phyloP scores from a whole-genome alignment of 1,284 basidiomycete species.

The Jaminaea rosea region DNA sequence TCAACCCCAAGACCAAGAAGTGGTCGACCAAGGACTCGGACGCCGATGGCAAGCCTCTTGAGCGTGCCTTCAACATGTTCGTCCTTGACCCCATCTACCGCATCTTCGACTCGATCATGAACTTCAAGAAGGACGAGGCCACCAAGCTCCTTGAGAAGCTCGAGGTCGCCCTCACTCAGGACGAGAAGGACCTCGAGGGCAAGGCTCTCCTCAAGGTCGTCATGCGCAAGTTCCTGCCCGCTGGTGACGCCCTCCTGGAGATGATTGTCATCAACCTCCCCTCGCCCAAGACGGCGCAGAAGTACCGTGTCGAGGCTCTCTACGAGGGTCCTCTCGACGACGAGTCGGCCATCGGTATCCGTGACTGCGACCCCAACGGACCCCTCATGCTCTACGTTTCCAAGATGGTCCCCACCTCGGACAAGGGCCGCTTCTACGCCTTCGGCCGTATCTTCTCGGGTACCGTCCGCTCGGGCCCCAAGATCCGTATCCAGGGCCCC shows the following conservation, averaged over 20 bases:
- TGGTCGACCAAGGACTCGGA: constrained; percentile 76
- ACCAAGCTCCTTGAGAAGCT: constrained; percentile 87
- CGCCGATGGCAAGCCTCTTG: constrained; percentile 77
- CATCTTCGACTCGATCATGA: constrained; percentile 98
- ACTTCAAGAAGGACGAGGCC: constrained; percentile 95
- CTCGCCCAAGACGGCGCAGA: constrained; percentile 91
- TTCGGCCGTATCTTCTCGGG: constrained; percentile 99
- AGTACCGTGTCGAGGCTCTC: constrained; percentile 97
- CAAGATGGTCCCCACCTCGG: constrained; percentile 99
- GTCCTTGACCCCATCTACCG: constrained; percentile 99
- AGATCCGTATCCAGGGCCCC: constrained; percentile 98
- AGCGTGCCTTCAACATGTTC: constrained; percentile 59
- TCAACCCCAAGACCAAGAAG: constrained; percentile 95
- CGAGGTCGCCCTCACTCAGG: constrained; percentile 77
- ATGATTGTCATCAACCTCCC: constrained; percentile 97
- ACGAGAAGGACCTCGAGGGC: constrained; percentile 91
- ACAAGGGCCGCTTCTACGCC: constrained; percentile 99
- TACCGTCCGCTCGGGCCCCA: constrained; percentile 91
- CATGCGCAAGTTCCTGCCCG: constrained; percentile 99
- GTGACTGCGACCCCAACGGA: constrained; percentile 93
- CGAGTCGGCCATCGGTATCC: constrained; percentile 95
- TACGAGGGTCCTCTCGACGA: constrained; percentile 99
- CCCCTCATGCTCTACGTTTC: constrained; percentile 98
- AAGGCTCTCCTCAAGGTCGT: constrained; percentile 94
- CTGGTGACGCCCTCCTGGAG: constrained; percentile 95